Conservation (phyloP, 768 basidiomycete species). For the Mycena latifolia region DNA sequence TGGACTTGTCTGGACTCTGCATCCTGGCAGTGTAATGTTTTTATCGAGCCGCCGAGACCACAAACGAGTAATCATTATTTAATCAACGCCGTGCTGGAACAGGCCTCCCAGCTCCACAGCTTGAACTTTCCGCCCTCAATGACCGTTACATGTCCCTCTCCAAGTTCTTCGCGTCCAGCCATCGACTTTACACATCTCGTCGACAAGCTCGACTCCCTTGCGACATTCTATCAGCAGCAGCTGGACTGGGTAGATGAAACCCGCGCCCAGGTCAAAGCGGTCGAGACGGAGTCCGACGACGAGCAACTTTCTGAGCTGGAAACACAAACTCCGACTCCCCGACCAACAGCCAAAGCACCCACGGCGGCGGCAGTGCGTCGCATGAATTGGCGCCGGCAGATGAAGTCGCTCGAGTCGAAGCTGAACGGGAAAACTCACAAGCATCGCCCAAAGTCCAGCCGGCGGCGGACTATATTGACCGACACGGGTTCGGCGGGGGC, state of each 20-base stretch:
- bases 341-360: neutral
- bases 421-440: constrained; percentile 23
- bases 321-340: neutral
- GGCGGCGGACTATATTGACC: neutral
- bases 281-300: constrained; percentile 29
- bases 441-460: constrained; percentile 4
- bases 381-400: constrained; percentile 33
- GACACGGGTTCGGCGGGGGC: neutral
- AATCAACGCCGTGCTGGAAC: neutral
- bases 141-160: neutral
- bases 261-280: constrained; percentile 11
- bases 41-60: constrained; percentile 24
- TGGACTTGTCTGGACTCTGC: constrained; percentile 27
- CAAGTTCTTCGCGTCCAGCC: neutral
- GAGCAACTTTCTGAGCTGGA: constrained; percentile 23
- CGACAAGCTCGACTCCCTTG: constrained; percentile 31
- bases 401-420: constrained; percentile 32
- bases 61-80: neutral
- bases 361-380: constrained; percentile 15
- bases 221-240: constrained; percentile 31
- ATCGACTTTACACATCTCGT: constrained; percentile 19
- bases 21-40: neutral
- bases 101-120: neutral
- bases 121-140: neutral
- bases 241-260: constrained; percentile 32